These are phyloP conservation scores for Conticribra guillardii DNA, from an alignment of 108 stramenopile genomes.

Conservation along the genomic window DNA sequence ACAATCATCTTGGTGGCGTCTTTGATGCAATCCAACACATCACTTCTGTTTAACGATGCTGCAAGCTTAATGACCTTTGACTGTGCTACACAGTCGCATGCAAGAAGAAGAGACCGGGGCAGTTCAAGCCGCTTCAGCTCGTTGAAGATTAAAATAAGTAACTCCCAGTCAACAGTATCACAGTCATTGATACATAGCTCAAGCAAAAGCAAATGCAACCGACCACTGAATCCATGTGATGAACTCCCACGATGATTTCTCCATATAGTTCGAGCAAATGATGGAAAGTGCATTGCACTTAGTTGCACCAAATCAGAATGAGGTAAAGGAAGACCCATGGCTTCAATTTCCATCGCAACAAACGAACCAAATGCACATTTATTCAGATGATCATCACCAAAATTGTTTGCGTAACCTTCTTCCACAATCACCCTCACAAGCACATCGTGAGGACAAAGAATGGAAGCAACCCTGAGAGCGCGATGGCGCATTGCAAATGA, in stretches of 20 bases:
- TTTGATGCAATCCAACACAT: constrained; percentile 29
- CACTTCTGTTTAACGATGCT: constrained; percentile 12
- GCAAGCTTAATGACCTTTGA: constrained; percentile 33
- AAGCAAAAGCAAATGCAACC: constrained; percentile 73
- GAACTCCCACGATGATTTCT: constrained; percentile 65
- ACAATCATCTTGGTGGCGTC: constrained; percentile 20
- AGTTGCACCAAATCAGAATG: constrained; percentile 79
- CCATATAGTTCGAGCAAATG: constrained; percentile 85
- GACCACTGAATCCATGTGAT: constrained; percentile 54
- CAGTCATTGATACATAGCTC: constrained; percentile 69
- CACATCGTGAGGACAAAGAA: constrained; percentile 81
- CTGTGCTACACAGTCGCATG: constrained; percentile 60
- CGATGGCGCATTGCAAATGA: constrained; percentile 90
- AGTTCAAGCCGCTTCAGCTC: constrained; percentile 58
- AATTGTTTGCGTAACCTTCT: constrained; percentile 47
- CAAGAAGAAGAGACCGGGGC: constrained; percentile 71
- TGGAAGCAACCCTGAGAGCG: constrained; percentile 74
- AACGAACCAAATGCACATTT: constrained; percentile 76
- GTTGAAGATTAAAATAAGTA: constrained; percentile 54
- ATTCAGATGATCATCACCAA: constrained; percentile 42
- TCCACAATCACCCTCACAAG: constrained; percentile 64
- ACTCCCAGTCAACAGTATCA: constrained; percentile 56
- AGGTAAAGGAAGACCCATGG: constrained; percentile 85
- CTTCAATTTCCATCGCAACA: constrained; percentile 87
- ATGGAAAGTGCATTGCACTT: constrained; percentile 79